Conservation (phyloP, 2,329 filamentous ascomycete genomes). For the Penicillium polonicum region DNA sequence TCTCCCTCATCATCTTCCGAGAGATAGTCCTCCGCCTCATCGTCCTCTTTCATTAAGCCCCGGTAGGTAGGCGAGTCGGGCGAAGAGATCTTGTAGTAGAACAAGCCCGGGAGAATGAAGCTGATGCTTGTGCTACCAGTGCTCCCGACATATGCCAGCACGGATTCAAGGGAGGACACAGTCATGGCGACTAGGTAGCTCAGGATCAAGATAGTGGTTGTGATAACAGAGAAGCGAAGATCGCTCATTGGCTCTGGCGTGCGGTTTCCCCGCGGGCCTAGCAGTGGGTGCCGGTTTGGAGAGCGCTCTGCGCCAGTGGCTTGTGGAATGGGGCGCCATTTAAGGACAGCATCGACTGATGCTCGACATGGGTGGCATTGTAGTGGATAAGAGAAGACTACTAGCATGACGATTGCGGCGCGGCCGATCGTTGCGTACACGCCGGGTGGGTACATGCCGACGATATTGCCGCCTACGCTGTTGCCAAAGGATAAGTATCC, state of each 20-base stretch:
- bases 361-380: slow-evolving; percentile 95
- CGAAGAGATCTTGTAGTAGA: slow-evolving; percentile 97
- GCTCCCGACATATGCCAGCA: slow-evolving; percentile 91
- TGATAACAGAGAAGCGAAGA: slow-evolving; percentile 82
- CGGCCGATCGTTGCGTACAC: slow-evolving; percentile 87
- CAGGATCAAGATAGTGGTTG: slow-evolving; percentile 77
- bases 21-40: slow-evolving; percentile 62
- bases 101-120: slow-evolving; percentile 92
- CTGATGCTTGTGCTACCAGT: slow-evolving; percentile 95
- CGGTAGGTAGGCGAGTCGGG: slow-evolving; percentile 86
- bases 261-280: slow-evolving; percentile 41
- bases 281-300: slow-evolving; percentile 45
- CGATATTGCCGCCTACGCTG: slow-evolving; percentile 85
- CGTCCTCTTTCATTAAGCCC: slow-evolving; percentile 83
- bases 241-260: slow-evolving; percentile 72
- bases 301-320: slow-evolving; percentile 42
- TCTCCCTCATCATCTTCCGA: slow-evolving; percentile 40
- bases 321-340: slow-evolving; percentile 68
- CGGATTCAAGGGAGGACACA: slow-evolving; percentile 82
- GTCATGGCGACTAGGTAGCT: slow-evolving; percentile 89
- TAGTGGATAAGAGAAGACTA: slow-evolving; percentile 93
- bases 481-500: slow-evolving; percentile 96
- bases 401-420: slow-evolving; percentile 90
- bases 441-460: slow-evolving; percentile 80
- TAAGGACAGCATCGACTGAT: slow-evolving; percentile 90